Evolutionary conservation across 305 asterid genomes (phyloP), one percentile per base, ranked within the genome.

Genomic region (Ilex paraguariensis): DNA sequence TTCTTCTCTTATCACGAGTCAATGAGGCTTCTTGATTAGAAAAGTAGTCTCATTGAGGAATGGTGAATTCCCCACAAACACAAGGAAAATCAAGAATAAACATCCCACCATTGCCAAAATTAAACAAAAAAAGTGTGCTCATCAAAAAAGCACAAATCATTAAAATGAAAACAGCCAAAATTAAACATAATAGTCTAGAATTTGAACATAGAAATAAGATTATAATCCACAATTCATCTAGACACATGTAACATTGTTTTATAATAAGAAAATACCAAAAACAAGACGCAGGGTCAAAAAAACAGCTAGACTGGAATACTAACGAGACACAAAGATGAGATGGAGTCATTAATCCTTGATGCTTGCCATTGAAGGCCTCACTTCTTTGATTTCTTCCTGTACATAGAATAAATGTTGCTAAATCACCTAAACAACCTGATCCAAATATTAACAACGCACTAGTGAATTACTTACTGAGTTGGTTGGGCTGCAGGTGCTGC

Each of bases 301-400:
- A 12, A 62, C n/a, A 52, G 44, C 57, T 60, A 64, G 68, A 63
- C 54, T 52, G 46, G 62, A 31, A 36, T 50, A 68, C 59, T 42
- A 49, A 15, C 8, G 62, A n/a, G 21, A 52, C 57, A 21, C 28
- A 21, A 21, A 1, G 28, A 21, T 21, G 28, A 21, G 1, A 21
- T 21, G 28, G 28, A 21, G 28, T 21, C 61, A 50, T 54, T 10
- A 66, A 59, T 52, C 55, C 54, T 49, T 61, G 8, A 32, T 14
- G 52, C 46, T 14, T 31, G 31, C 31, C 42, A 52, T 36, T 10
- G 28, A 42, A 65, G 66, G 28, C 40, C 2, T 76, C 70, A 87
- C 87, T 90, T 87, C 88, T 84, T 90, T 0, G 95, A 66, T 64
- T 91, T 91, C 86, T 88, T 88, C 85, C 98, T 91, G 85, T 2